Percentiles rank a stretch among this genome's conserved stretches.
Conservation (phyloP, 805 yeast genomes). For the Candida montana region DNA sequence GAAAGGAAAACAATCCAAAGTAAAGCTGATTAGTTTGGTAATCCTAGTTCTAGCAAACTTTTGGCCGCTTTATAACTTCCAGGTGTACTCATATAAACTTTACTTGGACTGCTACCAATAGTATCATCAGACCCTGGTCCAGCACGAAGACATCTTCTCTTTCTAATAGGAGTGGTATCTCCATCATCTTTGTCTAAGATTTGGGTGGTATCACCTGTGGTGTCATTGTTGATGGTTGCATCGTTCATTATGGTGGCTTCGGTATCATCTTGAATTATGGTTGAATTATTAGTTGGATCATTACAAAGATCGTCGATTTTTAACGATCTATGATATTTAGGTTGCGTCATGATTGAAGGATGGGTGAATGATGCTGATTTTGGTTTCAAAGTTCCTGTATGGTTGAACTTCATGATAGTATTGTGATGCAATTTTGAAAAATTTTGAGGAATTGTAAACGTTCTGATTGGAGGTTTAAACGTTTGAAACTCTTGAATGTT, state of each 20-base stretch:
- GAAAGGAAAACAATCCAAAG: not conserved
- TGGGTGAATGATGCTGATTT: constrained; percentile 1
- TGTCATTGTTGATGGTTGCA: constrained; percentile 6
- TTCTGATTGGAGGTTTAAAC: constrained; percentile 1
- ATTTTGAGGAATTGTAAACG: not conserved
- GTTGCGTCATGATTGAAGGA: not conserved
- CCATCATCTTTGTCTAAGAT: constrained; percentile 17
- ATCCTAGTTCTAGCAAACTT: constrained; percentile 37
- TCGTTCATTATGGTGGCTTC: constrained; percentile 1
- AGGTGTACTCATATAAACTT: constrained; percentile 33
- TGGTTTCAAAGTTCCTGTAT: not conserved
- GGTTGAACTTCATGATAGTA: not conserved
- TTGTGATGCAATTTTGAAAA: not conserved
- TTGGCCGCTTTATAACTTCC: constrained; percentile 45
- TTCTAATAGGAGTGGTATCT: constrained; percentile 12
- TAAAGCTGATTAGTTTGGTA: constrained; percentile 8
- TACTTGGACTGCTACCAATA: constrained; percentile 10
- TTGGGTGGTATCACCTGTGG: constrained; percentile 19
- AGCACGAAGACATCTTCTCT: not conserved
- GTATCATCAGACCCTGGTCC: not conserved
- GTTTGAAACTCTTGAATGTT: constrained; percentile 6
- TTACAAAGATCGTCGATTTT: constrained; percentile 15
- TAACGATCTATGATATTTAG: constrained; percentile 8
- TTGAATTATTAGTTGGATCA: not conserved
- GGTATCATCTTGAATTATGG: not conserved